These are phyloP conservation scores for Candida silvicultrix DNA, from an alignment of 805 yeast species.

Conservation along the genomic window DNA sequence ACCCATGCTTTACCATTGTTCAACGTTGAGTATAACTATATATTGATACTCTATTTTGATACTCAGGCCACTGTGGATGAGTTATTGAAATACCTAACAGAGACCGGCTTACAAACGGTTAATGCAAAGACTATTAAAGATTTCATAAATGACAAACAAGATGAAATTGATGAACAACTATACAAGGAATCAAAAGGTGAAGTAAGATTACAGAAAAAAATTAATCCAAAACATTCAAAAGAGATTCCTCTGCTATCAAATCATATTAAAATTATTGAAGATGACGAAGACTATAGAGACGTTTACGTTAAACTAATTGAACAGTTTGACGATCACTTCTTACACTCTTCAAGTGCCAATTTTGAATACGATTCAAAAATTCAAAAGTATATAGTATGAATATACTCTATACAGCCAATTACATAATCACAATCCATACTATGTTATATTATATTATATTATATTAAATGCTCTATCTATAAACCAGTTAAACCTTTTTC, in stretches of 20 bases:
- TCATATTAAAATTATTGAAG: conserved; percentile 15
- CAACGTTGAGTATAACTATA: conserved; percentile 19
- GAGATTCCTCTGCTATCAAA: conserved; percentile 8
- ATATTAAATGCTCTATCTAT: no score
- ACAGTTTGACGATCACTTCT: conserved; percentile 17
- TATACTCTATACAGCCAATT: no score
- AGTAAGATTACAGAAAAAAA: conserved; percentile 16
- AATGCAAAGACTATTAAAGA: conserved; percentile 3
- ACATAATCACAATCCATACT: no score
- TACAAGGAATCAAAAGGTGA: conserved; percentile 17
- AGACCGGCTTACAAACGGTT: conserved; percentile 4
- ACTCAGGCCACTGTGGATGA: neutral
- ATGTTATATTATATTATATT: no score
- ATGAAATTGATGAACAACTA: conserved; percentile 16
- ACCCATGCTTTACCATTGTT: conserved; percentile 9
- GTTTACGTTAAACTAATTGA: conserved; percentile 10
- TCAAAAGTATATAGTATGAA: conserved; percentile 5
- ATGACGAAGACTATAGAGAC: conserved; percentile 9
- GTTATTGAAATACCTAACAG: conserved; percentile 6
- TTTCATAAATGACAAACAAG: conserved; percentile 9
- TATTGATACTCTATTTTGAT: conserved; percentile 14
- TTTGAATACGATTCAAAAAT: conserved; percentile 8
- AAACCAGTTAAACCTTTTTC: no score
- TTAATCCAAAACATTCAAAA: conserved; percentile 15
- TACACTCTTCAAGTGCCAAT: conserved; percentile 11